These are phyloP conservation scores for Trichosporon sp. DNA, from an alignment of 1,284 basidiomycete genomes.

Conservation along the genomic window DNA sequence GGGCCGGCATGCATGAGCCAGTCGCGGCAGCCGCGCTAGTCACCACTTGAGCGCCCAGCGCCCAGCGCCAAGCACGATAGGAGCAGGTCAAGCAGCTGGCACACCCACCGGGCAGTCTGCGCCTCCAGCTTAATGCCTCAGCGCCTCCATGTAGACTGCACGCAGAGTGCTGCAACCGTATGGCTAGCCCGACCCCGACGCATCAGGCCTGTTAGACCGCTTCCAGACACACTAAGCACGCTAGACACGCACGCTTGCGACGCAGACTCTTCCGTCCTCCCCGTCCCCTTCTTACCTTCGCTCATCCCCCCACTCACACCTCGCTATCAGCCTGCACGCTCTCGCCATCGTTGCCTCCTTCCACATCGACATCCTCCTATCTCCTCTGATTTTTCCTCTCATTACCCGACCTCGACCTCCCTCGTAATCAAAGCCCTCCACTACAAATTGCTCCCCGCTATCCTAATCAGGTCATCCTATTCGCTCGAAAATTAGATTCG, in stretches of 20 bases:
- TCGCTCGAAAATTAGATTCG: not conserved
- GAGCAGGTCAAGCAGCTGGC: no score
- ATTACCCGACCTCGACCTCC: not conserved
- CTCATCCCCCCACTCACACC: not conserved
- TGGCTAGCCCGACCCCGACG: not conserved
- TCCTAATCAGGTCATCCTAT: not conserved
- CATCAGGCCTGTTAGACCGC: not conserved
- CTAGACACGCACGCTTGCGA: not conserved
- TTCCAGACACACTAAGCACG: not conserved
- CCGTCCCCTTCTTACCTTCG: not conserved
- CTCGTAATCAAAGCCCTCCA: not conserved
- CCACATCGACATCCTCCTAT: not conserved
- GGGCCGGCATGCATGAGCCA: no score
- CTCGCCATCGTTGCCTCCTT: not conserved
- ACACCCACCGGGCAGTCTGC: no score
- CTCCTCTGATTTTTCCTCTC: not conserved
- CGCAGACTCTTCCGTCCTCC: not conserved
- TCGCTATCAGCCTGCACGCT: not conserved
- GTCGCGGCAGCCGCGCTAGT: no score
- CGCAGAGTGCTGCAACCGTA: no score
- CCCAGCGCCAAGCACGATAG: no score
- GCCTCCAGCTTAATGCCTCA: no score
- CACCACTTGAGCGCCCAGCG: no score
- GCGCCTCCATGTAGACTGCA: no score
- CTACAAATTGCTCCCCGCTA: not conserved